Conservation (phyloP, 208 protist genomes). For the Trichomonas gallinae region DNA sequence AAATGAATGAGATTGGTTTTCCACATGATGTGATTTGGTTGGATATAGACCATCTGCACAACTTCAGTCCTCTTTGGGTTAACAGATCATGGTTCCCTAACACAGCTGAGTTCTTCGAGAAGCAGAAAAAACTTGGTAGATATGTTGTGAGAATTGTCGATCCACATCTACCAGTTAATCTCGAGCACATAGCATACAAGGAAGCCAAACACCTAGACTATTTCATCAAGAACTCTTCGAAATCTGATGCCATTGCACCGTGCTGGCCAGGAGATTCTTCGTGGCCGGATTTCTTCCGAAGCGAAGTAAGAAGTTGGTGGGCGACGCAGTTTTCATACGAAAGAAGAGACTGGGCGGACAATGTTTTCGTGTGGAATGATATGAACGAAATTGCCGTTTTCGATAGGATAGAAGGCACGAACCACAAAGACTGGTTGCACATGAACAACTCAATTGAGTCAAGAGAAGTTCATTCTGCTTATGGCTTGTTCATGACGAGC, state of each 20-base stretch:
- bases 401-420: slow-evolving; percentile 71
- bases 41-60: slow-evolving; percentile 95
- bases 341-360: slow-evolving; percentile 4
- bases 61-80: slow-evolving; percentile 61
- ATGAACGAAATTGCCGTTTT: slow-evolving; percentile 97
- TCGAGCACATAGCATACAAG: neutral
- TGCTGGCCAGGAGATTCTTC: slow-evolving; percentile 83
- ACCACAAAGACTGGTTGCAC: slow-evolving; percentile 68
- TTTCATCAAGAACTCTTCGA: neutral
- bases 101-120: neutral
- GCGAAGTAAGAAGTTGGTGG: slow-evolving; percentile 51
- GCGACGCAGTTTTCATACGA: neutral
- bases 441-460: slow-evolving; percentile 60
- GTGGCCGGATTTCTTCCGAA: slow-evolving; percentile 77
- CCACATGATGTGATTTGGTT: slow-evolving; percentile 87
- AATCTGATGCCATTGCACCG: slow-evolving; percentile 63
- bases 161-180: neutral
- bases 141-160: neutral
- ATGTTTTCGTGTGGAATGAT: slow-evolving; percentile 93
- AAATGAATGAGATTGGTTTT: slow-evolving; percentile 23
- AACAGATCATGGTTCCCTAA: neutral
- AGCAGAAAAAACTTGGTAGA: neutral
- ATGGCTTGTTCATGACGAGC: slow-evolving; percentile 62
- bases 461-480: slow-evolving; percentile 89
- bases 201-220: neutral